Evolutionary conservation across 495 filamentous ascomycete genomes (phyloP).

Genomic region (Glonium stellatum): DNA sequence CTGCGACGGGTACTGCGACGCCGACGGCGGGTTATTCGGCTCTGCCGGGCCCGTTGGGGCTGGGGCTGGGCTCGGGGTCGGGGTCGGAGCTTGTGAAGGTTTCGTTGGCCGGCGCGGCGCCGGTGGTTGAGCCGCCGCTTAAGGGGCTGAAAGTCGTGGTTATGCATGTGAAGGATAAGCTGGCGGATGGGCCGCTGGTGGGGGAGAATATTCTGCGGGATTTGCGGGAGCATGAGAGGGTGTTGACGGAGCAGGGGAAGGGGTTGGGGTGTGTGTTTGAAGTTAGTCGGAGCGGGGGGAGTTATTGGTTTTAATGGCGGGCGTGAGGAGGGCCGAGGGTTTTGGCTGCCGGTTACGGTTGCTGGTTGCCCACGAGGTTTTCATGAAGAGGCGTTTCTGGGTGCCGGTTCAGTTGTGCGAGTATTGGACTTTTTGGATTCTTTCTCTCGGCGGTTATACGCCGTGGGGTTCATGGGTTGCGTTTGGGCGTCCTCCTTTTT

Average conservation of each 20-base stretch:
- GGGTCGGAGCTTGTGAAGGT: conserved; percentile 7
- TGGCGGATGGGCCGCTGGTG: conserved; percentile 47
- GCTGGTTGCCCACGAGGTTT: not conserved
- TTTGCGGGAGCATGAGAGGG: conserved; percentile 53
- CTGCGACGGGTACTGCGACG: conserved; percentile 7
- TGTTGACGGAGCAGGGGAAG: conserved; percentile 34
- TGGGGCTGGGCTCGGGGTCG: too few species aligned
- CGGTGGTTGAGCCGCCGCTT: conserved; percentile 44
- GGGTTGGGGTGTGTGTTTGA: conserved; percentile 73
- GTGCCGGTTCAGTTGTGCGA: too few species aligned
- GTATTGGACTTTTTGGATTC: too few species aligned
- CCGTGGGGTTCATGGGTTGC: too few species aligned
- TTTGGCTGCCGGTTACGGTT: not conserved
- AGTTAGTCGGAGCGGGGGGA: conserved; percentile 52
- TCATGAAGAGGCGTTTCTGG: not conserved
- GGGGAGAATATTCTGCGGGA: conserved; percentile 61
- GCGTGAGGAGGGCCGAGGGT: not conserved
- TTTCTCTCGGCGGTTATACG: too few species aligned
- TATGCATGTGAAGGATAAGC: conserved; percentile 41
- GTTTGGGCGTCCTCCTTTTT: too few species aligned
- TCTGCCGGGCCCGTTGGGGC: conserved; percentile 4
- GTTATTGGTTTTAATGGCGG: conserved; percentile 35
- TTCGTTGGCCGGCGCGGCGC: conserved; percentile 10
- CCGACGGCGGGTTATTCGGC: conserved; percentile 5
- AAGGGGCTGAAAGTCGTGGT: conserved; percentile 43